phyloP scores from a whole-genome alignment of 2,329 filamentous ascomycete species.

The Xylariaceae sp. region DNA sequence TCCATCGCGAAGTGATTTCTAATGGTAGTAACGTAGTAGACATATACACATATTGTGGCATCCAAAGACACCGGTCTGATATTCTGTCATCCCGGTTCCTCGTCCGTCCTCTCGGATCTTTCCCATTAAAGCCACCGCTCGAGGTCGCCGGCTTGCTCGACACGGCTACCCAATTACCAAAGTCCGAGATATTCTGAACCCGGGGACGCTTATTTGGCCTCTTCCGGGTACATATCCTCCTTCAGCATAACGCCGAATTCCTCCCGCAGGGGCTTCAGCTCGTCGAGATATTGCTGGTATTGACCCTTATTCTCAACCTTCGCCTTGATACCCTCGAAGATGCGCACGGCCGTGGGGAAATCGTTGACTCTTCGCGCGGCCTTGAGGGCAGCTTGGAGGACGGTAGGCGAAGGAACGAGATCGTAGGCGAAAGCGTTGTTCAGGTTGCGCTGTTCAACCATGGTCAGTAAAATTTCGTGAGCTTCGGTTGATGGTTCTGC shows the following conservation, averaged over 20 bases:
- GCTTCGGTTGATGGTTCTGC: neutral
- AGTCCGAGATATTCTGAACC: neutral
- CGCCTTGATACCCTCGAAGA: conserved; percentile 98
- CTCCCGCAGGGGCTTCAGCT: conserved; percentile 88
- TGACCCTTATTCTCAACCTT: conserved; percentile 99
- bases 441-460: conserved; percentile 44
- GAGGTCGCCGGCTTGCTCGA: neutral
- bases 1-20: conserved; percentile 8
- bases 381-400: conserved; percentile 86
- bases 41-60: conserved; percentile 14
- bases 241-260: conserved; percentile 89
- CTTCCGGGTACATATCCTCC: conserved; percentile 84
- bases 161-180: neutral
- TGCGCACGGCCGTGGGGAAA: conserved; percentile 94
- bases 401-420: conserved; percentile 90
- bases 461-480: conserved; percentile 5
- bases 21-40: conserved; percentile 13
- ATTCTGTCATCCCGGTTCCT: neutral
- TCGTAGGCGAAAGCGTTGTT: conserved; percentile 99
- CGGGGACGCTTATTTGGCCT: conserved; percentile 34
- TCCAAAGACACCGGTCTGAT: neutral
- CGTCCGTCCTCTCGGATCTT: too few species aligned
- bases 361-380: conserved; percentile 96
- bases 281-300: conserved; percentile 92
- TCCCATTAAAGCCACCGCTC: too few species aligned